These are phyloP conservation scores for Globisporangium cylindrosporum DNA, from an alignment of 352 stramenopile species.

Conservation along the genomic window DNA sequence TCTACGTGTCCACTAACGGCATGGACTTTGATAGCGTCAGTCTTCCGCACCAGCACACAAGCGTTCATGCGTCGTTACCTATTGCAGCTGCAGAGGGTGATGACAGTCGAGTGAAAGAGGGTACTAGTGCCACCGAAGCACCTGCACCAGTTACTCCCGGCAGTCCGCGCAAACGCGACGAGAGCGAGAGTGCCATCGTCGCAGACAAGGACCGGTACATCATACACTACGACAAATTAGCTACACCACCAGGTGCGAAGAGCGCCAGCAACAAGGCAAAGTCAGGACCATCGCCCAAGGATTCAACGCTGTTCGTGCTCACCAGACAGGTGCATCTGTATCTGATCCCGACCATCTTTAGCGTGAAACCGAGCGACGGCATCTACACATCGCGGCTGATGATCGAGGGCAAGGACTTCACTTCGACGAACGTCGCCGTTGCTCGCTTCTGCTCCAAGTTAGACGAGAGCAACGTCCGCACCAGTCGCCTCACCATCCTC, in stretches of 20 bases:
- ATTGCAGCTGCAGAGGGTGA: not conserved
- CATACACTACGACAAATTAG: slow-evolving; percentile 11
- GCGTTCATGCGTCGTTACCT: slow-evolving; percentile 1
- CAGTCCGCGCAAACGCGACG: slow-evolving; percentile 8
- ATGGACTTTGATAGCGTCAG: slow-evolving; percentile 64
- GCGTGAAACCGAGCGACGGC: slow-evolving; percentile 46
- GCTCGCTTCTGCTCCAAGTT: slow-evolving; percentile 40
- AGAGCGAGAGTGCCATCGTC: slow-evolving; percentile 9
- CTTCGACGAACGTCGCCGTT: slow-evolving; percentile 40
- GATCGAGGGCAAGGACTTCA: slow-evolving; percentile 54
- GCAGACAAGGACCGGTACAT: slow-evolving; percentile 15
- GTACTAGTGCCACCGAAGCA: not conserved
- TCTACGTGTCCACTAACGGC: slow-evolving; percentile 58
- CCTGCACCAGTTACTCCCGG: not conserved
- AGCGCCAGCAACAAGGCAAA: not conserved
- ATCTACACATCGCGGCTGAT: slow-evolving; percentile 62
- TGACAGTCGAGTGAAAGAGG: slow-evolving; percentile 13
- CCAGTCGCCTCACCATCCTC: slow-evolving; percentile 30
- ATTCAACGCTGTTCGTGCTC: slow-evolving; percentile 12
- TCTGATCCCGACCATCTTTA: slow-evolving; percentile 37
- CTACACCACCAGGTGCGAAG: not conserved
- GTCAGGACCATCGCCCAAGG: not conserved
- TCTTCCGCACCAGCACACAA: slow-evolving; percentile 29
- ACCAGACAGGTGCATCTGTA: slow-evolving; percentile 44
- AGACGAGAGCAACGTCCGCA: slow-evolving; percentile 33